Base-by-base conservation (phyloP, 306 rosid genomes). In the Senna tora region DNA sequence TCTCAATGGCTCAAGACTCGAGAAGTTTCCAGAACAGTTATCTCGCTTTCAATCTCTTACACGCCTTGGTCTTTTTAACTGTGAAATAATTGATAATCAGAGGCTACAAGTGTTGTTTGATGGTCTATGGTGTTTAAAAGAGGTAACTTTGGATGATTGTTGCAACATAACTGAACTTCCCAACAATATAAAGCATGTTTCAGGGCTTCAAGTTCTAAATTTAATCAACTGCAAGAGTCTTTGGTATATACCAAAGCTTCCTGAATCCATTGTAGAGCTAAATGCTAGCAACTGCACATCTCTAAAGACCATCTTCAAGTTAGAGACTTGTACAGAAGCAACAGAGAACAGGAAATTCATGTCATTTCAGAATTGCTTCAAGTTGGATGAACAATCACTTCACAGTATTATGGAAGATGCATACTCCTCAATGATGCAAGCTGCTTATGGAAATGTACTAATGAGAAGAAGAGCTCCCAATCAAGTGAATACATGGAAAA, bases 241-340 rank as follows among this genome's bases (percentile, higher is more conserved):
- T 57, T 66, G n/a, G 6, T 55, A 25, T 55, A 0, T 75, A 46
- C 71, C 79, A 11, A 66, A 75, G 67, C 51, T 75, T 39, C 79
- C 79, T 39, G 2, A 0, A 32, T 42, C 13, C 5, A 0, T 66
- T 8, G 20, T 16, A 11, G 5, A 17, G 12, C 34, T 75, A 36
- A 20, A 42, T 6, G 73, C 74, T 14, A 19, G 10, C 30, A 30
- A 21, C n/a, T 75, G 79, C 67, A 45, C 79, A 22, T 56, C 56
- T 1, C 55, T 75, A n/a, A 32, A 55, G 34, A 75, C 12, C 0
- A 22, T 75, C 9, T 54, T 38, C 12, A 7, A 1, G 2, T 39
- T 39, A 39, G 9, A 7, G 10, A 53, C 51, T 19, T 20, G 5
- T 39, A 25, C 30, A 25, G 45, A 7, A 36, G 5, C 5, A 7